Evolutionary conservation across 306 rosid genomes (phyloP).

Genomic region (Adenanthera pavonina): DNA sequence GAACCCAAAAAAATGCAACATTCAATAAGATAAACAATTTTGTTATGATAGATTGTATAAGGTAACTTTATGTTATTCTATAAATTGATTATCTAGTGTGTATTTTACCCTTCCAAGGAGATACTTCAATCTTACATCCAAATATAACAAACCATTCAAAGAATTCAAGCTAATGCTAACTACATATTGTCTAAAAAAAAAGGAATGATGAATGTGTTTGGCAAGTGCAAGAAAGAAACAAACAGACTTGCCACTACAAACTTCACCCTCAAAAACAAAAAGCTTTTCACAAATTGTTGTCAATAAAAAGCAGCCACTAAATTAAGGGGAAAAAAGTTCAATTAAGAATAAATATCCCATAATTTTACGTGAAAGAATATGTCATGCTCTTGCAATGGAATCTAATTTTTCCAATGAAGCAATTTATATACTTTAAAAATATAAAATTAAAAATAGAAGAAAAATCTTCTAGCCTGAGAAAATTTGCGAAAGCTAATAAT

Average conservation of each 20-base stretch:
- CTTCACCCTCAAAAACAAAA: conserved; percentile 79
- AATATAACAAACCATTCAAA: conserved; percentile 19
- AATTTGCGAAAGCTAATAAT: too few relatives aligned
- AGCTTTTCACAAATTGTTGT: conserved; percentile 90
- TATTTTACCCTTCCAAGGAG: conserved; percentile 1
- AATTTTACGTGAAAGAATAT: conserved; percentile 75
- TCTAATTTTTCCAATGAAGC: conserved; percentile 73
- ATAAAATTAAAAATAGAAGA: too few relatives aligned
- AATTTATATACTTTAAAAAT: conserved; percentile 46
- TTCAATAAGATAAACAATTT: conserved; percentile 7
- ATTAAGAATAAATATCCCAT: conserved; percentile 16
- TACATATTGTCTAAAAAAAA: background rate
- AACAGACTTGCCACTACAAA: conserved; percentile 85
- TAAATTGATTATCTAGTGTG: conserved; percentile 30
- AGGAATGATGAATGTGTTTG: background rate
- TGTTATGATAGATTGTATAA: background rate
- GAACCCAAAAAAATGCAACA: conserved; percentile 27
- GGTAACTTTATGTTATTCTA: conserved; percentile 6
- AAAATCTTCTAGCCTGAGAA: too few relatives aligned
- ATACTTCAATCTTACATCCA: conserved; percentile 1
- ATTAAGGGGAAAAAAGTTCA: background rate
- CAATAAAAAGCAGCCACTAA: conserved; percentile 43
- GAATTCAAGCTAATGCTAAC: conserved; percentile 16
- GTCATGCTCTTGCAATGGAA: conserved; percentile 71
- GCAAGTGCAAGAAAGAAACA: conserved; percentile 44